Percentiles rank a stretch among this genome's conserved stretches.
These are phyloP conservation scores for Botrytis hyacinthi DNA, from an alignment of 2,329 filamentous ascomycete species.

Conservation along the genomic window DNA sequence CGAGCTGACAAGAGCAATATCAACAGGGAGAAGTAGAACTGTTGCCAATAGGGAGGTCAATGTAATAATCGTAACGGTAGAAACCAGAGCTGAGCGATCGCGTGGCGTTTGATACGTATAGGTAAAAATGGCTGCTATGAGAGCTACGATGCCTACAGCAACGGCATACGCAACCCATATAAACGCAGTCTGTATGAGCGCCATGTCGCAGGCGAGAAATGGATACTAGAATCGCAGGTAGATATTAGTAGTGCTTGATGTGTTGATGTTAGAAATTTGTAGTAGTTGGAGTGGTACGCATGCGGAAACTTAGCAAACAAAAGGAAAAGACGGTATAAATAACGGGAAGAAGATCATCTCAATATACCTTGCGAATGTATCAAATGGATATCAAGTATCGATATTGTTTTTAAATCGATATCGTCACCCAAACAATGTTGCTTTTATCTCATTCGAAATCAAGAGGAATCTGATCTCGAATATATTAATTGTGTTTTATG, in stretches of 20 bases:
- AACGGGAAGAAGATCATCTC: background rate
- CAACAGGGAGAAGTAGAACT: constrained; percentile 86
- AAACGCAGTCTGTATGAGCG: constrained; percentile 77
- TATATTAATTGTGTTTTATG: background rate
- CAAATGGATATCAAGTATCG: background rate
- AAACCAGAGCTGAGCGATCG: constrained; percentile 81
- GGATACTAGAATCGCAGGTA: background rate
- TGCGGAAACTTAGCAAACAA: background rate
- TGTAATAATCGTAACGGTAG: constrained; percentile 80
- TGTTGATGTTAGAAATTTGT: background rate
- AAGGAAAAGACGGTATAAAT: background rate
- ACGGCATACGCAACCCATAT: constrained; percentile 95
- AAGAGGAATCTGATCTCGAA: background rate
- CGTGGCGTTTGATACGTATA: constrained; percentile 88
- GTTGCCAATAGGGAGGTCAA: constrained; percentile 87
- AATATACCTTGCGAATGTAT: background rate
- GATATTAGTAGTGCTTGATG: constrained; percentile 1
- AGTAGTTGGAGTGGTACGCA: constrained; percentile 1
- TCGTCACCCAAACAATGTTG: background rate
- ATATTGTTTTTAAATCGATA: background rate
- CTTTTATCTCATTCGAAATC: background rate
- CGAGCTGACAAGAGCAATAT: constrained; percentile 90
- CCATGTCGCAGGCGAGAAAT: constrained; percentile 31
- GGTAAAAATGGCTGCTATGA: constrained; percentile 79
- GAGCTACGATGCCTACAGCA: constrained; percentile 72